Evolutionary conservation across 768 basidiomycete species (phyloP).

Genomic region (Podaxis sp.): DNA sequence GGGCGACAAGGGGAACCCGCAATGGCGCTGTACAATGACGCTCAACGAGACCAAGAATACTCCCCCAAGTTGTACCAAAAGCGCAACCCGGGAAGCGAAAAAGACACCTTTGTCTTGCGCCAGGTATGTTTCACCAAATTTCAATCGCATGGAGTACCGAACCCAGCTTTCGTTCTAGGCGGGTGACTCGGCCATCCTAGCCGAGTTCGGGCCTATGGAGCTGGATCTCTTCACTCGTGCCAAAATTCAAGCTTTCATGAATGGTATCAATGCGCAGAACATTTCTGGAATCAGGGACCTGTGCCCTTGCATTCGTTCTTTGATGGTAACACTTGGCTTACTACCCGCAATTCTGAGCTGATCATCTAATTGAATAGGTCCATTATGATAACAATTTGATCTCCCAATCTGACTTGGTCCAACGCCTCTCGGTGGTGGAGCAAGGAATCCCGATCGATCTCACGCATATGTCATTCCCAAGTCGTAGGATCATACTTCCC

Average conservation of each 20-base stretch:
- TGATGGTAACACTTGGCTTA: slow-evolving; percentile 38
- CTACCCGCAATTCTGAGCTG: neutral
- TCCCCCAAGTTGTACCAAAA: neutral
- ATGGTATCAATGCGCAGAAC: slow-evolving; percentile 29
- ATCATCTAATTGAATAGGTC: slow-evolving; percentile 29
- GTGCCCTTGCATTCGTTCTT: slow-evolving; percentile 54
- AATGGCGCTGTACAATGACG: neutral
- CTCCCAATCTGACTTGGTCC: slow-evolving; percentile 43
- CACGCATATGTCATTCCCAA: slow-evolving; percentile 41
- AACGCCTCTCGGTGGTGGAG: slow-evolving; percentile 37
- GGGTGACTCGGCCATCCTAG: slow-evolving; percentile 60
- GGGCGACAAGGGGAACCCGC: neutral
- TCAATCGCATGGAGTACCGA: neutral
- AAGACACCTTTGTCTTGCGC: slow-evolving; percentile 42
- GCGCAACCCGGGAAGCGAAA: neutral
- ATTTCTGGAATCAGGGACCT: slow-evolving; percentile 38
- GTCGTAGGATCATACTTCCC: slow-evolving; percentile 57
- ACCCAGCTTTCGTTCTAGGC: slow-evolving; percentile 33
- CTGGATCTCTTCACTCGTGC: slow-evolving; percentile 54
- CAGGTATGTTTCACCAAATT: slow-evolving; percentile 37
- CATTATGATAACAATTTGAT: slow-evolving; percentile 45
- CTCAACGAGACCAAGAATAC: neutral
- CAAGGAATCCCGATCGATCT: slow-evolving; percentile 37
- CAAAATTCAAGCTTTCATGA: slow-evolving; percentile 55
- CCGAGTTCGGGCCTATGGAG: slow-evolving; percentile 58